Percentiles rank a stretch among this genome's conserved stretches.
These are phyloP conservation scores for Metarhizium guizhouense DNA, from an alignment of 2,329 filamentous ascomycete species.

Conservation along the genomic window DNA sequence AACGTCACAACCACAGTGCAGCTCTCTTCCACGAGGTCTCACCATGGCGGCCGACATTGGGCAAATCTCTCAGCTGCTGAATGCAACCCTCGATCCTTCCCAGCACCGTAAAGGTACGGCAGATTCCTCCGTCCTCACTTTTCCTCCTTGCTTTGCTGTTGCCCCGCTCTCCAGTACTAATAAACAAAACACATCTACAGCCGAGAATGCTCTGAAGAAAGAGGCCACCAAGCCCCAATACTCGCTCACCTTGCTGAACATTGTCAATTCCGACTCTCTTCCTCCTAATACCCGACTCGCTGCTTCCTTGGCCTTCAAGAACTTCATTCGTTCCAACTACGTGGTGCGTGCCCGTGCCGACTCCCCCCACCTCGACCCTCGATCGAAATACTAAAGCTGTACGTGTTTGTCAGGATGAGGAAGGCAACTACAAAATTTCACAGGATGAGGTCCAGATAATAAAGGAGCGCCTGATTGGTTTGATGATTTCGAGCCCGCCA, in stretches of 20 bases:
- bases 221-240: slow-evolving; percentile 81
- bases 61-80: slow-evolving; percentile 70
- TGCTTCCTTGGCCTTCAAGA: slow-evolving; percentile 93
- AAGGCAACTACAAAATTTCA: slow-evolving; percentile 86
- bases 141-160: slow-evolving; percentile 11
- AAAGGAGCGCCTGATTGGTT: slow-evolving; percentile 87
- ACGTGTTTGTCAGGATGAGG: slow-evolving; percentile 57
- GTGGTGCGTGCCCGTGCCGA: slow-evolving; percentile 45
- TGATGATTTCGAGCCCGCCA: slow-evolving; percentile 89
- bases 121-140: slow-evolving; percentile 1
- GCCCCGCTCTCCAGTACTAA: slow-evolving; percentile 24
- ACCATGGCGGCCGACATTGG: slow-evolving; percentile 50
- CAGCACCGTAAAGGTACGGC: slow-evolving; percentile 80
- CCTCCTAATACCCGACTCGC: slow-evolving; percentile 75
- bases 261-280: slow-evolving; percentile 68
- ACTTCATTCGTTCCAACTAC: slow-evolving; percentile 93
- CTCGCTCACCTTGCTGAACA: slow-evolving; percentile 79
- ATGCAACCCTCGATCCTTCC: slow-evolving; percentile 80
- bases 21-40: slow-evolving; percentile 13
- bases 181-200: slow-evolving; percentile 39
- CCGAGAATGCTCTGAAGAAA: slow-evolving; percentile 69
- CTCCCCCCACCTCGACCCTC: slow-evolving; percentile 2
- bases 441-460: slow-evolving; percentile 77
- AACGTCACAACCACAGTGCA: slow-evolving; percentile 11
- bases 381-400: slow-evolving; percentile 10